Percentiles rank a stretch among this genome's conserved stretches.
phyloP scores from a whole-genome alignment of 208 protist species.

The Porcisia deanei region DNA sequence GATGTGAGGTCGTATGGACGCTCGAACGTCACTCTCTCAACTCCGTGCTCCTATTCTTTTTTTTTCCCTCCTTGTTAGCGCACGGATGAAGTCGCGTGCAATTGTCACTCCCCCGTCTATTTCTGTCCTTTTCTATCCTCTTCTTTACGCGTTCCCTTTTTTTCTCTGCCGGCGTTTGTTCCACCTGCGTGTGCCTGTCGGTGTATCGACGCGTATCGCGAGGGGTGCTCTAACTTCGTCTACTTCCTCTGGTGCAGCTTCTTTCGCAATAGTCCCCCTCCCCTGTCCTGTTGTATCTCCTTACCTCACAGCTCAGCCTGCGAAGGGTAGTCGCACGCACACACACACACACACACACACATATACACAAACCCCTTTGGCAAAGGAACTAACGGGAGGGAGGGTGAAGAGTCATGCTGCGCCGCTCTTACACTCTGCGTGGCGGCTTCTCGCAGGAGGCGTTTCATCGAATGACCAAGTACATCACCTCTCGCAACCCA shows the following conservation, averaged over 20 bases:
- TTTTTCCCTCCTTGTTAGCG: background rate
- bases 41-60: background rate
- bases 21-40: background rate
- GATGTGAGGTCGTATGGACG: background rate
- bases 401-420: slow-evolving; percentile 26
- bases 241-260: background rate
- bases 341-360: background rate
- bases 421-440: slow-evolving; percentile 18
- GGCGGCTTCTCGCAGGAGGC: slow-evolving; percentile 80
- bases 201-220: background rate
- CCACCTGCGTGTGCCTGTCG: background rate
- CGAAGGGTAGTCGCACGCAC: background rate
- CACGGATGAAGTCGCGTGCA: too few relatives aligned
- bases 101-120: background rate
- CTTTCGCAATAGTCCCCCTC: background rate
- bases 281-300: background rate
- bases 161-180: background rate
- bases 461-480: slow-evolving; percentile 84
- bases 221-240: background rate
- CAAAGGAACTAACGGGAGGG: background rate
- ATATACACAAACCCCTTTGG: background rate
- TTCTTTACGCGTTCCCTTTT: background rate
- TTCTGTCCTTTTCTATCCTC: fast-evolving
- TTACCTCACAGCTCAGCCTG: background rate
- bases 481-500: slow-evolving; percentile 86